Percentiles rank a stretch among this genome's conserved stretches.
phyloP scores from a whole-genome alignment of 306 rosid species.

The Lotus japonicus region DNA sequence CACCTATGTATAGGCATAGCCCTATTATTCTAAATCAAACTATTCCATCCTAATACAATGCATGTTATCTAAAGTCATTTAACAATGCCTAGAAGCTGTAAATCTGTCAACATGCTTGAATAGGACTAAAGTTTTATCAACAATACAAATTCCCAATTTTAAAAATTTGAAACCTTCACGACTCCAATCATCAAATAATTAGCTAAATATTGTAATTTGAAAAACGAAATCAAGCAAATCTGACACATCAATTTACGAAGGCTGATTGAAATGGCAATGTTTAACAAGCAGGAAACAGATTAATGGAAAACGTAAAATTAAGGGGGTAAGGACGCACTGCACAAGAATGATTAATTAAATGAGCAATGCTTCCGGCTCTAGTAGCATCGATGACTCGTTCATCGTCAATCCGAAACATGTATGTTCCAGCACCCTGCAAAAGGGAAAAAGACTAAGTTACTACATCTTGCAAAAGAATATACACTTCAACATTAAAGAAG shows the following conservation, averaged over 20 bases:
- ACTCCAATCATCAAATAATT: conserved; percentile 1
- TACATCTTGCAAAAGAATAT: conserved; percentile 3
- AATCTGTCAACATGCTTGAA: neutral
- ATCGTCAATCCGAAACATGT: conserved; percentile 95
- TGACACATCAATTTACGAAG: conserved; percentile 6
- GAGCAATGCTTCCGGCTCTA: conserved; percentile 98
- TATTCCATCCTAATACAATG: neutral
- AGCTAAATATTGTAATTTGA: neutral
- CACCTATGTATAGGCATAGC: neutral
- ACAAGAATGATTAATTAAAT: conserved; percentile 97
- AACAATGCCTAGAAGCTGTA: neutral
- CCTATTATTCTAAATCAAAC: neutral
- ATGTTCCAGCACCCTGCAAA: conserved; percentile 98
- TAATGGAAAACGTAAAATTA: conserved; percentile 14
- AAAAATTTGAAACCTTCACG: neutral
- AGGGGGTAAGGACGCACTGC: conserved; percentile 49
- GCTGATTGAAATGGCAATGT: neutral
- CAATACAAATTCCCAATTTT: conserved; percentile 13
- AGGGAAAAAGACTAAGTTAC: conserved; percentile 25
- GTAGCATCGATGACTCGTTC: conserved; percentile 97
- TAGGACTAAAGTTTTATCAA: conserved; percentile 6
- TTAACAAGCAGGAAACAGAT: conserved; percentile 11
- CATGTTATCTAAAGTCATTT: neutral
- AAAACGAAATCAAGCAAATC: conserved; percentile 5
- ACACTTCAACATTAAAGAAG: neutral